These are phyloP conservation scores for Leavenworthia alabamica DNA, from an alignment of 345 rosid genomes.

Conservation along the genomic window DNA sequence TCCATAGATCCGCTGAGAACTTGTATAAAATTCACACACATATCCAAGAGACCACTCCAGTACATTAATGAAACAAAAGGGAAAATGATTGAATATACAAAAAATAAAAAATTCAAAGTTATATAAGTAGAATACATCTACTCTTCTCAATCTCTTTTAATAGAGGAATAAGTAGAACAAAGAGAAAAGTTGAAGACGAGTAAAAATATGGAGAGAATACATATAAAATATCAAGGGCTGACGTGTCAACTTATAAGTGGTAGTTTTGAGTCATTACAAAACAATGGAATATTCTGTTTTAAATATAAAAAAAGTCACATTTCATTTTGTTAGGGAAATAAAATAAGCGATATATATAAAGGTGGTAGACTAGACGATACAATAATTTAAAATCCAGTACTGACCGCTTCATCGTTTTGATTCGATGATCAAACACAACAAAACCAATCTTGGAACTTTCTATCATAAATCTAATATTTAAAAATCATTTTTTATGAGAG, in stretches of 20 bases:
- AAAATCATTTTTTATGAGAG: neutral
- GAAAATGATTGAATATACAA: neutral
- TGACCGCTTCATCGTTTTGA: neutral
- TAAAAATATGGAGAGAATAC: slow-evolving; percentile 9
- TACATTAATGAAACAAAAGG: neutral
- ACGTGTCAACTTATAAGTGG: slow-evolving; percentile 22
- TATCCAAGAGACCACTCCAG: neutral
- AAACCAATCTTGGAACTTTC: slow-evolving; percentile 11
- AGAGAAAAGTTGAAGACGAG: slow-evolving; percentile 2
- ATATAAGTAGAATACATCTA: neutral
- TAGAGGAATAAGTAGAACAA: neutral
- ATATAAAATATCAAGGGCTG: slow-evolving; percentile 21
- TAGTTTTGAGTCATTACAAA: neutral
- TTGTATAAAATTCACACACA: neutral
- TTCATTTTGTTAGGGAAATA: neutral
- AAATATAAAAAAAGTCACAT: neutral
- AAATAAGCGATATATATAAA: neutral
- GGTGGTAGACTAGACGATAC: neutral
- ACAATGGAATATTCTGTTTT: slow-evolving; percentile 2
- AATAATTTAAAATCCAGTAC: neutral
- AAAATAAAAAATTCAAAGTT: neutral
- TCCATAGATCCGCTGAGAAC: slow-evolving; percentile 15
- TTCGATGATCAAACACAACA: slow-evolving; percentile 10
- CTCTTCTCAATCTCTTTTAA: neutral
- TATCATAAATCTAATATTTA: neutral